Evolutionary conservation across 192 early-diverging fungal species (phyloP).

Genomic region (Geosiphon pyriformis): DNA sequence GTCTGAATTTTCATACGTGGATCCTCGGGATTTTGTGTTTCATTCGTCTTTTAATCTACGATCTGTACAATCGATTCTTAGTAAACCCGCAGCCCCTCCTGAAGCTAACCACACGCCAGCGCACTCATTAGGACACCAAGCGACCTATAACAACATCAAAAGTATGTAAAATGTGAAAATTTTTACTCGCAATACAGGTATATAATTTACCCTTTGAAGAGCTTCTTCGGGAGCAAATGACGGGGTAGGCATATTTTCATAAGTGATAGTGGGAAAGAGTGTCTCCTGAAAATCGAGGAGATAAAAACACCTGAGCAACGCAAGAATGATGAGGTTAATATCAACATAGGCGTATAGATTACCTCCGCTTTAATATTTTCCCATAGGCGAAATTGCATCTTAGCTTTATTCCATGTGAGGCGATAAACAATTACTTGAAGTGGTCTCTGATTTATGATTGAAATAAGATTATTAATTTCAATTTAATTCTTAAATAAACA

Average conservation of each 20-base stretch:
- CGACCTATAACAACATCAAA: conserved; percentile 15
- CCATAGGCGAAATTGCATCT: background rate
- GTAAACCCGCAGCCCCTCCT: conserved; percentile 29
- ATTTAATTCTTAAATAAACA: background rate
- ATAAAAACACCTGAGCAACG: background rate
- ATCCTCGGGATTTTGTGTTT: too few relatives aligned
- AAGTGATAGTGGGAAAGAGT: background rate
- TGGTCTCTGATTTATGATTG: conserved; percentile 10
- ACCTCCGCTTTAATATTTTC: conserved; percentile 22
- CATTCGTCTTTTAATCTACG: too few relatives aligned
- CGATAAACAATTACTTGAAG: conserved; percentile 21
- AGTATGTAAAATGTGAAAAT: background rate
- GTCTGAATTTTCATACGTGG: too few relatives aligned
- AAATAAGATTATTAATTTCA: background rate
- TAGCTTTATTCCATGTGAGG: background rate
- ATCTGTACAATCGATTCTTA: conserved; percentile 28
- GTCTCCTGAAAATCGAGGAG: background rate
- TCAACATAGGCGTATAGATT: background rate
- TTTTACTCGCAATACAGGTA: background rate
- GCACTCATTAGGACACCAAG: conserved; percentile 28
- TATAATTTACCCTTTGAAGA: conserved; percentile 13
- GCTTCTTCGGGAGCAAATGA: conserved; percentile 18
- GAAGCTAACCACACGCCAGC: conserved; percentile 28
- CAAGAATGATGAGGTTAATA: background rate
- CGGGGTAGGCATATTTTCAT: background rate